Conservation (phyloP, 2,329 filamentous ascomycete genomes). For the Aplosporella prunicola region DNA sequence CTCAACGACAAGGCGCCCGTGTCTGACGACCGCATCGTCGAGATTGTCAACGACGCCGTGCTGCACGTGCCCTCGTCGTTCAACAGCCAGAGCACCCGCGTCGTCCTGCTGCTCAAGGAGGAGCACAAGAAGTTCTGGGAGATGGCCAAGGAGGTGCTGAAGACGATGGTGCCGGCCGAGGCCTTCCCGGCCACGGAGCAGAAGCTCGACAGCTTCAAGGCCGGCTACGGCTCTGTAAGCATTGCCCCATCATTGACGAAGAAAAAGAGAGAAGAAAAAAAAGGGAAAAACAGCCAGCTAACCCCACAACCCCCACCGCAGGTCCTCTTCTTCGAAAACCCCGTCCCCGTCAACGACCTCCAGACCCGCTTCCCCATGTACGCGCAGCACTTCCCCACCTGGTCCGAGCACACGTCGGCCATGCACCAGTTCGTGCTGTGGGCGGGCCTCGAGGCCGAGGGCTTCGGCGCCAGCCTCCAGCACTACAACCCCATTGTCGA, state of each 20-base stretch:
- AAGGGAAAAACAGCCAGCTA: too few species aligned
- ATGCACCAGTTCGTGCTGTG: slow-evolving; percentile 78
- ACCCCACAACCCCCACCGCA: slow-evolving; percentile 19
- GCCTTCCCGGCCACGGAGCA: slow-evolving; percentile 47
- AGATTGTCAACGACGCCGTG: slow-evolving; percentile 52
- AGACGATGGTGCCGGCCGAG: slow-evolving; percentile 58
- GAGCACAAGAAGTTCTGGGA: slow-evolving; percentile 89
- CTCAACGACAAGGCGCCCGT: slow-evolving; percentile 56
- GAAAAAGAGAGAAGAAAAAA: too few species aligned
- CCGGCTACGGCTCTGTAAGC: slow-evolving; percentile 63
- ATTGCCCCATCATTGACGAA: background rate
- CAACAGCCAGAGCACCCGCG: slow-evolving; percentile 78
- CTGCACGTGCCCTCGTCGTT: slow-evolving; percentile 68
- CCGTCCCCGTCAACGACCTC: slow-evolving; percentile 53
- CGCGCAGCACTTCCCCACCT: slow-evolving; percentile 69
- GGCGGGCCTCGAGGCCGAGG: slow-evolving; percentile 74
- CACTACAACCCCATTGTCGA: slow-evolving; percentile 89
- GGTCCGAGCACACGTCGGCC: slow-evolving; percentile 66
- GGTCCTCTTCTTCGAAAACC: slow-evolving; percentile 82
- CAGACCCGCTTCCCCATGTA: slow-evolving; percentile 63
- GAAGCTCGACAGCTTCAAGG: slow-evolving; percentile 53
- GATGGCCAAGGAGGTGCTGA: slow-evolving; percentile 54
- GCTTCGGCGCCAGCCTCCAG: slow-evolving; percentile 80
- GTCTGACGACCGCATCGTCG: slow-evolving; percentile 49
- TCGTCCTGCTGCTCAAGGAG: slow-evolving; percentile 66